Percentiles rank a stretch among this genome's conserved stretches.
These are phyloP conservation scores for Pythium brassicae DNA, from an alignment of 352 stramenopile genomes.

Conservation along the genomic window DNA sequence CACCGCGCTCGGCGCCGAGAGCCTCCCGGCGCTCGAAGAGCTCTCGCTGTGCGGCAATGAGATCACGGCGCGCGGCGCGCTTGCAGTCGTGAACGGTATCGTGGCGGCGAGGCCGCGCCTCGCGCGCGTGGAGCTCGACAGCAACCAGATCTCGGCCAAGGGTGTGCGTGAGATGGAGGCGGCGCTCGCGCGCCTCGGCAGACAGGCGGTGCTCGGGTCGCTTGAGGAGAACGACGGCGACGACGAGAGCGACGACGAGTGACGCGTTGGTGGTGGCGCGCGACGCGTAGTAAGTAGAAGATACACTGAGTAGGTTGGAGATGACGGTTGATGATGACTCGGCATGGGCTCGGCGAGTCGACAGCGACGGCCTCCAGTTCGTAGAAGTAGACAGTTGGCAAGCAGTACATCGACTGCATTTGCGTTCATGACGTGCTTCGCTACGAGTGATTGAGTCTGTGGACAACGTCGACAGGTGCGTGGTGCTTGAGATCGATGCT, in stretches of 20 bases:
- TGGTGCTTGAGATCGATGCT: too few species aligned
- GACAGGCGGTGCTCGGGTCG: slow-evolving; percentile 52
- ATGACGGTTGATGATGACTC: too few species aligned
- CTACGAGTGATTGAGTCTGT: too few species aligned
- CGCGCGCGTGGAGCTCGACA: slow-evolving; percentile 49
- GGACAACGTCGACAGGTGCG: too few species aligned
- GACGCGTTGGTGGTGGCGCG: neutral
- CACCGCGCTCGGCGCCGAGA: slow-evolving; percentile 19
- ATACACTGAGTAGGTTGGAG: neutral
- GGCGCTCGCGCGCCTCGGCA: slow-evolving; percentile 38
- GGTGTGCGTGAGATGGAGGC: slow-evolving; percentile 42
- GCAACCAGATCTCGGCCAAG: slow-evolving; percentile 74
- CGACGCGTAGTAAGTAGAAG: neutral
- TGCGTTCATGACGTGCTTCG: too few species aligned
- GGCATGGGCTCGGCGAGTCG: too few species aligned
- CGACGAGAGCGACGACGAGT: slow-evolving; percentile 45
- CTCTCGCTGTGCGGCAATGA: slow-evolving; percentile 69
- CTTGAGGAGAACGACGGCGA: slow-evolving; percentile 84
- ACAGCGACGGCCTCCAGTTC: too few species aligned
- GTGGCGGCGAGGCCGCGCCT: slow-evolving; percentile 40
- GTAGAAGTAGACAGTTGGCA: too few species aligned
- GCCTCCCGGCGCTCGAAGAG: slow-evolving; percentile 35
- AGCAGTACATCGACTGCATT: too few species aligned
- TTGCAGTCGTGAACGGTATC: slow-evolving; percentile 44
- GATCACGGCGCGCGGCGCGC: slow-evolving; percentile 68